Evolutionary conservation across 768 basidiomycete species (phyloP), one percentile per base, ranked within the genome.

Genomic region (Aureoboletus auriporus): DNA sequence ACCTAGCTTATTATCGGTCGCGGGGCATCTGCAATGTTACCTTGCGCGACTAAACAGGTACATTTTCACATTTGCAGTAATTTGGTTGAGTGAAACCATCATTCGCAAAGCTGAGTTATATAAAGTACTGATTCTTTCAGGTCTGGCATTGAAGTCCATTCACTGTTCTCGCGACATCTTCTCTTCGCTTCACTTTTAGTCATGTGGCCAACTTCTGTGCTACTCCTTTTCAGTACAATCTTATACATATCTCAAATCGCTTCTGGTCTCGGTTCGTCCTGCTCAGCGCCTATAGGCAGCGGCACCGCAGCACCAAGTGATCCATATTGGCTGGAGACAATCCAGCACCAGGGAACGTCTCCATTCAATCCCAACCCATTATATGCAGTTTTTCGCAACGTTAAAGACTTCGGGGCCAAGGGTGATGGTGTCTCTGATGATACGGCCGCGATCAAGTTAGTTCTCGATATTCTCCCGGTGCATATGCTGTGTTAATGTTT

Each of bases 331-430:
- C 68, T 86, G 54, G 69, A 89, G 63, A 77, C 58, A 36, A 87
- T 90, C 57, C 73, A 74, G 36, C 87, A 88, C 57, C 85, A 82
- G 61, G 86, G 84, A 28, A 81, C 69, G n/a, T 71, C 87, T 1
- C 79, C 87, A 5, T 84, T 76, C 65, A 82, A 86, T 60, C 47
- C 79, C 0, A 68, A 76, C 58, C 16, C 52, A 23, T 71, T 60
- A 61, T 66, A 6, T 90, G 89, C 62, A 42, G 84, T 89, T 12
- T 89, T 86, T 64, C 76, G 88, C 35, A 89, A 89, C 57, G 87
- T 90, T 40, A 87, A 84, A 51, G 71, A 75, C 46, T 76, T 69
- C 50, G 73, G 79, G 44, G 79, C 80, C 43, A 69, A 63, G 44
- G 73, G 72, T n/a, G 79, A 86, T 65, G 88, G 88, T 46, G 66